Evolutionary conservation across 768 basidiomycete species (phyloP).

Genomic region (Favolaschia claudopus): DNA sequence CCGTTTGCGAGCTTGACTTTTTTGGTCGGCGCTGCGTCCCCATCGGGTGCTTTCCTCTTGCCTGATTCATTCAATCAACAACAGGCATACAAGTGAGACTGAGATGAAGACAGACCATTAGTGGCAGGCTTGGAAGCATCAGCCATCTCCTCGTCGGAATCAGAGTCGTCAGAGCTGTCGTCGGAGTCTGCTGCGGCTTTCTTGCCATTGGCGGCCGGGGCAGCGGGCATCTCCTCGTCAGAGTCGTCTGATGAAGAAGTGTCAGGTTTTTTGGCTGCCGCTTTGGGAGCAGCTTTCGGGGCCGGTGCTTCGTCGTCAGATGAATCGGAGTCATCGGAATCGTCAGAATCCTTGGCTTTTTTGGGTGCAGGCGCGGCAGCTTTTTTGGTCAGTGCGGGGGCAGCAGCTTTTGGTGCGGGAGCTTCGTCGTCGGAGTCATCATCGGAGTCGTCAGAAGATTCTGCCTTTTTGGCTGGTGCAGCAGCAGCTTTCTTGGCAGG

Average conservation of each 20-base stretch:
- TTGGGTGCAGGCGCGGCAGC: too few species aligned
- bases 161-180: constrained; percentile 46
- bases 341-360: constrained; percentile 26
- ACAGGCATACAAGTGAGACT: background rate
- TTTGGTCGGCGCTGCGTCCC: constrained; percentile 69
- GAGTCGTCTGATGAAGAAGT: constrained; percentile 36
- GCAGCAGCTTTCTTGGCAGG: constrained; percentile 12
- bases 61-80: constrained; percentile 41
- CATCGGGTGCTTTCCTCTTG: constrained; percentile 85
- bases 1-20: constrained; percentile 81
- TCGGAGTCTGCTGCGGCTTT: constrained; percentile 29
- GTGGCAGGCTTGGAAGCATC: constrained; percentile 46
- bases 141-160: constrained; percentile 68
- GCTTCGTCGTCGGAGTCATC: constrained; percentile 31
- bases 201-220: constrained; percentile 10
- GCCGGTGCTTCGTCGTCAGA: constrained; percentile 33
- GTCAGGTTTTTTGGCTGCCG: constrained; percentile 25
- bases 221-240: constrained; percentile 25
- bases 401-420: constrained; percentile 21
- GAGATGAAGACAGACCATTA: constrained; percentile 42
- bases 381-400: too few species aligned
- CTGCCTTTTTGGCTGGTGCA: constrained; percentile 28
- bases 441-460: constrained; percentile 34
- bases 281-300: constrained; percentile 26
- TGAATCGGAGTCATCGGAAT: constrained; percentile 35